These are phyloP conservation scores for Hypoxylon sp. DNA, from an alignment of 2,329 filamentous ascomycete genomes.

Conservation along the genomic window DNA sequence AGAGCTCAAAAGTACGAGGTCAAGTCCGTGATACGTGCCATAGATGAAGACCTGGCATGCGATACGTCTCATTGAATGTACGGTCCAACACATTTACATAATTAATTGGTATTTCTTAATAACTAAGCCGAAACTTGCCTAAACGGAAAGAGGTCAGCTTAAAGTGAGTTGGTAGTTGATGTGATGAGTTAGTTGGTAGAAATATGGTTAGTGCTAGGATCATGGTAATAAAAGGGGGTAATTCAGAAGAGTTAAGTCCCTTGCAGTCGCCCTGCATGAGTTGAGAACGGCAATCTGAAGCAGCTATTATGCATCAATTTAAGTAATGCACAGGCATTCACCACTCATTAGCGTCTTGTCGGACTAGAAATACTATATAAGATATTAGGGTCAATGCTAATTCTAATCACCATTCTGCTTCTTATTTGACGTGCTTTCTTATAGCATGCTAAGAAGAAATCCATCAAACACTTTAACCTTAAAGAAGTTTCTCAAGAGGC, in stretches of 20 bases:
- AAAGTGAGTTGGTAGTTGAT: neutral
- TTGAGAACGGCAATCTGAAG: neutral
- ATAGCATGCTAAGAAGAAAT: neutral
- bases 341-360: neutral
- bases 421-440: neutral
- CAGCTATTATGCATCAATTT: neutral
- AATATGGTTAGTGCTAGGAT: neutral
- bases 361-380: neutral
- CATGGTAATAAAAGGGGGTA: neutral
- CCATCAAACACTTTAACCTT: neutral
- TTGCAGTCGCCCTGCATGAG: neutral
- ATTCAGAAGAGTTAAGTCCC: neutral
- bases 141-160: neutral
- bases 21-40: neutral
- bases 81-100: neutral
- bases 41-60: neutral
- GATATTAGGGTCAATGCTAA: neutral
- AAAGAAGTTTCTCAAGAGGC: neutral
- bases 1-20: neutral
- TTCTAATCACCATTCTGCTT: neutral
- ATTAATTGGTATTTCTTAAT: neutral
- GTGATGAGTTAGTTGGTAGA: neutral
- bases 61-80: neutral
- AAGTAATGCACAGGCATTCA: neutral
- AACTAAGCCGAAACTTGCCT: neutral